Conservation (phyloP, 2,329 filamentous ascomycete species). For the Pestalotiopsis sp. region DNA sequence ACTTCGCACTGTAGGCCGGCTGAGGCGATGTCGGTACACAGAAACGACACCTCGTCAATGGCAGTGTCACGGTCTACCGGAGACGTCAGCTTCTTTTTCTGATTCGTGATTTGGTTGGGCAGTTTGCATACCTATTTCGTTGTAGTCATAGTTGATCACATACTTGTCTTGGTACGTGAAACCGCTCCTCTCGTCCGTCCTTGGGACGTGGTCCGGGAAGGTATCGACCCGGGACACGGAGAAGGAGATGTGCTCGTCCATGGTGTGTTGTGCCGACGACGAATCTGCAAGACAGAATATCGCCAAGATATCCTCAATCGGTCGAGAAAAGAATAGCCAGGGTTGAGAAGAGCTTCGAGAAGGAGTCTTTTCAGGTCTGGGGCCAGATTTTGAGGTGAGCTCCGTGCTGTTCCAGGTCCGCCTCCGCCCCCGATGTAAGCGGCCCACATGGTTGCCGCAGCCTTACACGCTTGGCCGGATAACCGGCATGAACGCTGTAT, state of each 20-base stretch:
- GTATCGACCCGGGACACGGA: constrained; percentile 4
- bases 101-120: too few species aligned
- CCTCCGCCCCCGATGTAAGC: background rate
- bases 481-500: background rate
- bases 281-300: background rate
- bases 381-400: constrained; percentile 1
- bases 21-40: constrained; percentile 60
- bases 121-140: constrained; percentile 47
- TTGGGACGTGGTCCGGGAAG: background rate
- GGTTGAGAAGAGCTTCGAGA: background rate
- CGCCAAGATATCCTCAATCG: background rate
- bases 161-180: constrained; percentile 44
- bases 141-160: constrained; percentile 62
- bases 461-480: background rate
- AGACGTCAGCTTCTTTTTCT: background rate
- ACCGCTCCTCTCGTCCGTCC: background rate
- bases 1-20: constrained; percentile 72
- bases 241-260: constrained; percentile 3
- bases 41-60: constrained; percentile 52
- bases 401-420: background rate
- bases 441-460: background rate
- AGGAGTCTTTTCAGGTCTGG: background rate
- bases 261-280: background rate
- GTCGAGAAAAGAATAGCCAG: background rate
- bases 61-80: constrained; percentile 53